Evolutionary conservation across 2,329 filamentous ascomycete species (phyloP), one percentile per base, ranked within the genome.

Genomic region (Aspergillus clavatus): DNA sequence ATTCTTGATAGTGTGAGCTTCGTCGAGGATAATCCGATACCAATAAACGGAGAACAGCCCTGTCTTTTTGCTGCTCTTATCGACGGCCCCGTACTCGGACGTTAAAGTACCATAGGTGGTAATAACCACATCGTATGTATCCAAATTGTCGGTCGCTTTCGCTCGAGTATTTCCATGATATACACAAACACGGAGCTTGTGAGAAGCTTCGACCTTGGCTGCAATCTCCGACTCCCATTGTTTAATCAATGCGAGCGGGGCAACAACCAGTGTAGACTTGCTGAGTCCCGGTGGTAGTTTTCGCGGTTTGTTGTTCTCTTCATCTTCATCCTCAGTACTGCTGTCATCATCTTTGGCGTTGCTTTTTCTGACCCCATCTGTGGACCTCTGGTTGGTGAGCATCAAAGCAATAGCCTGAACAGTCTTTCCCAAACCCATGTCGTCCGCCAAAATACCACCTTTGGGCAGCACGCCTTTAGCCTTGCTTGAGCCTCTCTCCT

Each of bases 1-100:
- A 63, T 98, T 98, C 72, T 98, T 98, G 78, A 98, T 96, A 1
- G 87, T 95, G 66, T 98, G 93, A 1, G 93, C 93, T 72, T 98
- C 93, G 53, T 98, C 93, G 2, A 98, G 78, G 53, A 98, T 91
- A 50, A 96, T 81, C 41, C 93, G 86, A 72, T 93, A 97, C 93
- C 93, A 98, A 59, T 91, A 83, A 5, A 96, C 74, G 8, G 88
- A 89, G 61, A 96, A 96, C 59, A 90, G 91, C 8, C 90, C 91
- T 41, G 83, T 80, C 60, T 90, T 86, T 7, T 81, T 75, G 6
- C 76, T 74, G 3, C 72, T 75, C 38, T 80, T 80, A 31, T 80
- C 82, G 8, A 83, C 84, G 48, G 82, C 79, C 7, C 82, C 84
- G 62, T 93, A 85, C 62, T 98, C 93, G 0, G 93, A 96, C 5